Conservation (phyloP, 768 basidiomycete genomes). For the Trametes meyenii region DNA sequence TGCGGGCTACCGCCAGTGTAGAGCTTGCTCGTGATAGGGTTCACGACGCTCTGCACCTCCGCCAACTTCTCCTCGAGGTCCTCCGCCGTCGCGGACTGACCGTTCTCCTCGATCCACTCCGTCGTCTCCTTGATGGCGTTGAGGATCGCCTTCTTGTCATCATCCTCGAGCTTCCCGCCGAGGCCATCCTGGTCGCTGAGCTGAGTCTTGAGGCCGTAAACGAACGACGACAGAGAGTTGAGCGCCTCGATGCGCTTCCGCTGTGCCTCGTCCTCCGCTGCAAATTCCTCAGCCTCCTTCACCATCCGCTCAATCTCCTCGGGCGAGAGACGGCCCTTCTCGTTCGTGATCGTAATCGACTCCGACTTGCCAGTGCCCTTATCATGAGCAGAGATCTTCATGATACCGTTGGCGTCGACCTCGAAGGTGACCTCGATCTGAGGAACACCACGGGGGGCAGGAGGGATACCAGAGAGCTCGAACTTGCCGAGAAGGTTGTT, state of each 20-base stretch:
- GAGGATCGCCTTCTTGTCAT: constrained; percentile 84
- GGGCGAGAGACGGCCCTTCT: constrained; percentile 76
- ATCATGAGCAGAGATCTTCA: constrained; percentile 91
- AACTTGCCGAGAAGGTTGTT: constrained; percentile 98
- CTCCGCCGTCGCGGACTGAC: constrained; percentile 74
- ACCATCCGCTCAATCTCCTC: constrained; percentile 94
- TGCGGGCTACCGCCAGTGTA: constrained; percentile 46
- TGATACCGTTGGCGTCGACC: constrained; percentile 59
- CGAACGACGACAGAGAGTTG: constrained; percentile 78
- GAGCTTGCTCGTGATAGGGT: constrained; percentile 87
- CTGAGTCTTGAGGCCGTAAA: constrained; percentile 89
- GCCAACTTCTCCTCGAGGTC: constrained; percentile 90
- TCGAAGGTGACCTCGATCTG: constrained; percentile 95
- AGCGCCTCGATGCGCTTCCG: constrained; percentile 85
- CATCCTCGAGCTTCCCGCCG: constrained; percentile 83
- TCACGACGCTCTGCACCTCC: constrained; percentile 71
- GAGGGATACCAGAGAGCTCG: constrained; percentile 90
- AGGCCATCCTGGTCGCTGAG: constrained; percentile 87
- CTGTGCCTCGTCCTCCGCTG: constrained; percentile 74
- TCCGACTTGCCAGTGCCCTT: constrained; percentile 92
- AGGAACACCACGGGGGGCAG: constrained; percentile 94
- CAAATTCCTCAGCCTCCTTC: constrained; percentile 89
- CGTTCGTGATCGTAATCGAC: constrained; percentile 93
- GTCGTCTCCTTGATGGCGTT: constrained; percentile 85
- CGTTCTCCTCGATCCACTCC: constrained; percentile 92